Evolutionary conservation across 768 basidiomycete species (phyloP).

Genomic region (Tulasnella sp.): DNA sequence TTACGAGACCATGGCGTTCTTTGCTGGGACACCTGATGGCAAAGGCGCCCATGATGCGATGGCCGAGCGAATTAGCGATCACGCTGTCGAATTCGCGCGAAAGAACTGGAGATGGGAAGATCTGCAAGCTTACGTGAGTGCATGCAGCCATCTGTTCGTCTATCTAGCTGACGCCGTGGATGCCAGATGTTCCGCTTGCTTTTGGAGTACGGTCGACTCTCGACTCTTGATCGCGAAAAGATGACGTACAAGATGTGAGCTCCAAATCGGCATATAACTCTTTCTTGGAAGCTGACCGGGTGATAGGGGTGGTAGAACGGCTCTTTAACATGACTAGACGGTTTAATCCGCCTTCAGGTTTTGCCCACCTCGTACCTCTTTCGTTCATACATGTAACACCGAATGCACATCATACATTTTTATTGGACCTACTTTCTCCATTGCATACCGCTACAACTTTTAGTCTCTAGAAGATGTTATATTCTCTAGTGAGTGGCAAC

Average conservation of each 20-base stretch:
- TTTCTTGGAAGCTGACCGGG: neutral
- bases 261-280: neutral
- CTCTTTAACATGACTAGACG: neutral
- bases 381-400: neutral
- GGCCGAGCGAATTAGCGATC: constrained; percentile 47
- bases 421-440: neutral
- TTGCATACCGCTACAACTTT: neutral
- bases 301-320: neutral
- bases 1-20: constrained; percentile 64
- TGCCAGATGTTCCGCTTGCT: constrained; percentile 35
- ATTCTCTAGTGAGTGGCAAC: constrained; percentile 60
- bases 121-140: constrained; percentile 47
- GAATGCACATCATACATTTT: neutral
- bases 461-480: constrained; percentile 73
- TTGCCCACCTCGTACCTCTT: neutral
- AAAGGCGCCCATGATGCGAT: constrained; percentile 51
- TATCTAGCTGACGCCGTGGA: neutral
- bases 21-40: constrained; percentile 53
- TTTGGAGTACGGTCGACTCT: constrained; percentile 48
- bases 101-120: constrained; percentile 55
- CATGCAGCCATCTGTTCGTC: neutral
- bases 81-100: constrained; percentile 50
- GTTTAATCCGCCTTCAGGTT: neutral
- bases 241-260: constrained; percentile 31
- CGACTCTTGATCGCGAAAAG: constrained; percentile 39